Evolutionary conservation across 257 asterid species (phyloP), one percentile per base, ranked within the genome.

Genomic region (Verbascum thapsus): DNA sequence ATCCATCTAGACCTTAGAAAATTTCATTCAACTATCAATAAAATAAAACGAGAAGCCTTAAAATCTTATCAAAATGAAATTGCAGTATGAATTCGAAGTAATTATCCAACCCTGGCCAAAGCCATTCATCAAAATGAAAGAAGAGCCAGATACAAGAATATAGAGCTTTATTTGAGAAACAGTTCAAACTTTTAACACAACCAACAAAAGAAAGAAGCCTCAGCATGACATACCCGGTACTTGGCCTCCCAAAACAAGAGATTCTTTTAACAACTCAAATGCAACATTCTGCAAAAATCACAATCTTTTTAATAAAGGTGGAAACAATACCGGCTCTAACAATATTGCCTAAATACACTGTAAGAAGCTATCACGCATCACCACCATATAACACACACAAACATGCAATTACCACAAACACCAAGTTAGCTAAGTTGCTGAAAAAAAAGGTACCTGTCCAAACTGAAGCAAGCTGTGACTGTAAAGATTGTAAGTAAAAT

Each of bases 381-480:
- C 35, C 0, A 17, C 3, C 58, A 22, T 34, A 39, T 23, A 42
- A 11, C 8, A 12, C 7, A 30, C n/a, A 54, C 15, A 50, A 34
- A 30, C 58, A 67, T 10, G 57, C 44, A 57, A 20, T 35, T 34
- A 56, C 49, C 10, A 53, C 38, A 16, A 26, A 58, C 37, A n/a
- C 26, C 15, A 55, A 0, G 3, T 8, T 34, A 44, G 40, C 16
- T 16, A 58, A 11, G 19, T 62, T 38, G 40, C 47, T 44, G 47
- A 16, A 16, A 52, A 58, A 59, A 65, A 71, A 52, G 61, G 47
- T 61, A 89, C 99, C 99, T 89, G 99, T 63, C 99, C 99, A 77
- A 79, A 90, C 56, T 94, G 90, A 70, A 90, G 99, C 78, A 94
- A 81, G 85, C 99, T 94, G 84, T 90, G 95, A 80, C 99, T 94